Evolutionary conservation across 345 rosid genomes (phyloP), one percentile per base, ranked within the genome.

Genomic region (Eutrema japonicum): DNA sequence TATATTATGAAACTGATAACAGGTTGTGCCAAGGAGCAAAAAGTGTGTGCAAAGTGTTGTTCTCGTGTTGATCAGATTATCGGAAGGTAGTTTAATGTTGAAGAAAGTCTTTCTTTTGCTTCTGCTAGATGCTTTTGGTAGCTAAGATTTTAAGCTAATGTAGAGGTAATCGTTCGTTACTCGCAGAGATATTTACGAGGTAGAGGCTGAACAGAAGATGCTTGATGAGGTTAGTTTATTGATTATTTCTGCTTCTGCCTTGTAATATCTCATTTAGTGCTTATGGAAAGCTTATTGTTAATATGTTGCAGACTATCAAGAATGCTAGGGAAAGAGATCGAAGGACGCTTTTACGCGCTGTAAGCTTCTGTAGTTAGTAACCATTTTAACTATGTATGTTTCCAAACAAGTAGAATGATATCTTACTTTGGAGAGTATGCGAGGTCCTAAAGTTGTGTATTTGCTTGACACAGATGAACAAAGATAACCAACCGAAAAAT

Each of bases 21-120:
- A 94, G 98, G 86, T 62, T 95, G 99, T 82, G 99, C 99, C 0
- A 95, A 90, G 91, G 99, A 92, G 77, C 90, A 87, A 57, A 80
- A 85, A 10, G 93, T 95, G 8, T 89, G 96, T 55, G 96, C 98
- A 1, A 95, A 95, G 90, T 92, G 99, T 75, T 67, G 93, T 47
- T 84, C 86, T 71, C 72, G 55, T 12, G 89, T 79, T 52, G 85
- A 68, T 50, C 78, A 66, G 33, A 71, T 84, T 71, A 18, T 92
- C 54, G 96, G 96, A 85, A 94, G 96, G 98, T 91, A 66, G 7
- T 12, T 56, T 5, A 10, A 38, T 29, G 22, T 10, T 38, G 37
- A 57, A 35, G 12, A 16, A 45, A 53, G 14, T 30, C 37, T 66
- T 54, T 46, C 35, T 63, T 16, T n/a, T 57, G 48, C 66, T 48